Percentiles rank a stretch among this genome's conserved stretches.
Evolutionary conservation across 352 stramenopile genomes (phyloP).

Genomic region (Pythium dissimile): DNA sequence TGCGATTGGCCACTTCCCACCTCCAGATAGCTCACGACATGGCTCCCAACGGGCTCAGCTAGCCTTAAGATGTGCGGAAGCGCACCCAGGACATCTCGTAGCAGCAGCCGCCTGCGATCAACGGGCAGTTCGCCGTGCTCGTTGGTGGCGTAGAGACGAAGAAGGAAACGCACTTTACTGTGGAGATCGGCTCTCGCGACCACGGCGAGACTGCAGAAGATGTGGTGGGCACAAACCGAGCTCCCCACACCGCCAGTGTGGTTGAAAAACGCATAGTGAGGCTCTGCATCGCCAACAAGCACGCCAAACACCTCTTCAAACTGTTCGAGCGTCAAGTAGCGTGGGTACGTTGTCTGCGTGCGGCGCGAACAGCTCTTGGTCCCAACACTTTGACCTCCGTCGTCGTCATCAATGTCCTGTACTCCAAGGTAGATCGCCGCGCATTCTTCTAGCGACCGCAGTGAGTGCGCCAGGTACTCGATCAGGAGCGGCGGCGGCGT

Average conservation of each 20-base stretch:
- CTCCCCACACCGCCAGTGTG: background rate
- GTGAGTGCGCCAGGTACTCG: slow-evolving; percentile 52
- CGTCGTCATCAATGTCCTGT: slow-evolving; percentile 24
- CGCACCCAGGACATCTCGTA: slow-evolving; percentile 39
- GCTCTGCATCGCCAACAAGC: slow-evolving; percentile 57
- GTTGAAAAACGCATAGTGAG: slow-evolving; percentile 66
- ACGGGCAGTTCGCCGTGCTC: slow-evolving; percentile 30
- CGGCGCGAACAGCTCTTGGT: too few species aligned
- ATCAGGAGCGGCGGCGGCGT: slow-evolving; percentile 39
- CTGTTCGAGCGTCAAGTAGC: slow-evolving; percentile 37
- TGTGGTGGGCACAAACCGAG: slow-evolving; percentile 44
- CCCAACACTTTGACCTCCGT: too few species aligned
- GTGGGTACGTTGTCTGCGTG: too few species aligned
- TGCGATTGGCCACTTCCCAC: too few species aligned
- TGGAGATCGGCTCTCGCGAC: slow-evolving; percentile 50
- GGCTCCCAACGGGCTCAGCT: slow-evolving; percentile 26
- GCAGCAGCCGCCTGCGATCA: slow-evolving; percentile 36
- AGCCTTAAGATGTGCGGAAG: slow-evolving; percentile 44
- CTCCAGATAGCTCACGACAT: slow-evolving; percentile 27
- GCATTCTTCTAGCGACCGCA: slow-evolving; percentile 49
- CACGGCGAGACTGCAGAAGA: slow-evolving; percentile 56
- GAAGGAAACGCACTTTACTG: slow-evolving; percentile 53
- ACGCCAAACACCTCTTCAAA: slow-evolving; percentile 81
- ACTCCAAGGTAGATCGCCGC: slow-evolving; percentile 46
- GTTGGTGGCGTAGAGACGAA: slow-evolving; percentile 53